Evolutionary conservation across 176 grass and related monocot species (phyloP).

Genomic region (Phragmites australis): DNA sequence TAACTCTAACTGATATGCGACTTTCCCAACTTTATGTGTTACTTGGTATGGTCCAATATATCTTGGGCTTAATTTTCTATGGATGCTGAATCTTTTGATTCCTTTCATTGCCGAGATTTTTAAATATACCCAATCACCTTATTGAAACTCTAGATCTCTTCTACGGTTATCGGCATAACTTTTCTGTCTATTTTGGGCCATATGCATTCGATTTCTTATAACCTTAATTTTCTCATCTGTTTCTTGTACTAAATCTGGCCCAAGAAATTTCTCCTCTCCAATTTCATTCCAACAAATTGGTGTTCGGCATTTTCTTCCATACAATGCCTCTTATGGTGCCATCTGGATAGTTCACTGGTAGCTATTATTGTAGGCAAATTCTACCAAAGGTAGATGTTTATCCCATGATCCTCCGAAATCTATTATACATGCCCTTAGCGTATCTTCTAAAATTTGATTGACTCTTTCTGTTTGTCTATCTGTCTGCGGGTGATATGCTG

Average conservation of each 20-base stretch:
- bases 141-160: background rate
- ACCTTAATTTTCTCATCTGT: background rate
- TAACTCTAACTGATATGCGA: background rate
- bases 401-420: background rate
- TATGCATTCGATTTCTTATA: background rate
- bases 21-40: background rate
- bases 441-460: background rate
- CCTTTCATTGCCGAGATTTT: background rate
- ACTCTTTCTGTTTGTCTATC: background rate
- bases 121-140: background rate
- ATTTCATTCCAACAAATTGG: background rate
- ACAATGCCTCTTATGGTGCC: background rate
- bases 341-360: background rate
- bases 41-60: background rate
- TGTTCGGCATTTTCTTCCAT: background rate
- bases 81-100: background rate
- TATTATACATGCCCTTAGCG: background rate
- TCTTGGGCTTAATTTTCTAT: background rate
- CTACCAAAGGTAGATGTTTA: background rate
- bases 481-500: background rate
- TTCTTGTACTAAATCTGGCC: background rate
- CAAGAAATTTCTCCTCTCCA: background rate
- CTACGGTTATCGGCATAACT: background rate
- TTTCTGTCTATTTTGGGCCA: background rate
- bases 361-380: background rate